These are phyloP conservation scores for Cryomyces minteri DNA, from an alignment of 495 filamentous ascomycete species.

Conservation along the genomic window DNA sequence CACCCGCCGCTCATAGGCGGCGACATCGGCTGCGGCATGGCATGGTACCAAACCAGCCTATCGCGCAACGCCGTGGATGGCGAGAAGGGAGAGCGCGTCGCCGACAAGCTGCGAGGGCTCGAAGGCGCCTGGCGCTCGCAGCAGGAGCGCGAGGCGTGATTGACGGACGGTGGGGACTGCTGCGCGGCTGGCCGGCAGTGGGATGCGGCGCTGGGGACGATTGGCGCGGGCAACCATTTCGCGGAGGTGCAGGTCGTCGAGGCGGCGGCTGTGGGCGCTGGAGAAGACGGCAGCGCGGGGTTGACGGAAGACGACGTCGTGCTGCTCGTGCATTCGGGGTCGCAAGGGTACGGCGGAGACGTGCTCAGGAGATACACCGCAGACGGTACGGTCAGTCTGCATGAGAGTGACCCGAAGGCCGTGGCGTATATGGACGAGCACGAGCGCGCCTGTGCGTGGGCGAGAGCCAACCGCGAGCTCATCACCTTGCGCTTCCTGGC, in stretches of 20 bases:
- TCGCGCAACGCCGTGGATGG: conserved; percentile 14
- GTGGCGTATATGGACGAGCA: conserved; percentile 17
- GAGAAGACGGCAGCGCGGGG: background rate
- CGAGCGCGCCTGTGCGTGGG: conserved; percentile 20
- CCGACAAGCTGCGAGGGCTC: conserved; percentile 18
- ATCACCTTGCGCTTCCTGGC: conserved; percentile 21
- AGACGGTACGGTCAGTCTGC: conserved; percentile 7
- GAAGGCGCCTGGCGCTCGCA: conserved; percentile 18
- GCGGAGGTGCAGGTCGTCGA: conserved; percentile 10
- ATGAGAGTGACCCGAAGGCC: conserved; percentile 7
- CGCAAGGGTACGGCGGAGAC: conserved; percentile 22
- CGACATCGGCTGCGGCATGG: conserved; percentile 25
- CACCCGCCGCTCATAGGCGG: conserved; percentile 24
- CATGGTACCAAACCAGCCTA: conserved; percentile 19
- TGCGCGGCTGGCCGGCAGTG: conserved; percentile 12
- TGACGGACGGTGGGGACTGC: conserved; percentile 4
- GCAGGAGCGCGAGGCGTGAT: conserved; percentile 15
- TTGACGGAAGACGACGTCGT: conserved; percentile 16
- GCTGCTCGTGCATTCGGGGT: conserved; percentile 24
- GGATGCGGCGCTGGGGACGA: conserved; percentile 20
- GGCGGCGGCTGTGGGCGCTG: conserved; percentile 4
- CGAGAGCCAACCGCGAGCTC: conserved; percentile 18
- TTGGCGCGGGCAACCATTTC: conserved; percentile 23
- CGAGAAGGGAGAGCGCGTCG: conserved; percentile 16
- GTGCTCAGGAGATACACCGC: conserved; percentile 16